Percentiles rank a stretch among this genome's conserved stretches.
These are phyloP conservation scores for Mucor plumbeus DNA, from an alignment of 371 early-diverging fungal genomes.

Conservation along the genomic window DNA sequence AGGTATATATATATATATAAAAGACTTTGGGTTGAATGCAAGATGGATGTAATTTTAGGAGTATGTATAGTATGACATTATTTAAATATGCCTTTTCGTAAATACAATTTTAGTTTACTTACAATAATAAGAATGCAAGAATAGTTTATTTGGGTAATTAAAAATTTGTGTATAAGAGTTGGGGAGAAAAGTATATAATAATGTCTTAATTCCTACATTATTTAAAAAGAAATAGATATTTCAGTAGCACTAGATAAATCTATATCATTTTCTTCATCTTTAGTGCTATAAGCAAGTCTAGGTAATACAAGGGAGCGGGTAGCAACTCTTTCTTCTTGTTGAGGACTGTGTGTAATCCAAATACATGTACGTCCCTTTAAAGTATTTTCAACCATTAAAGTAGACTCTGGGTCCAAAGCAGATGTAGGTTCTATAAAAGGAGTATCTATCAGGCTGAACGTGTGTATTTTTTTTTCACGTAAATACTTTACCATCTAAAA, in stretches of 20 bases:
- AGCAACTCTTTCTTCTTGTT: constrained; percentile 79
- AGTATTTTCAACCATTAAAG: constrained; percentile 75
- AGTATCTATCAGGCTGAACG: not conserved
- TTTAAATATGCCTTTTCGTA: not conserved
- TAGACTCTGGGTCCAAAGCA: constrained; percentile 80
- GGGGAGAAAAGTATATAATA: not conserved
- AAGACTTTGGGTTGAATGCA: not conserved
- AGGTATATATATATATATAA: not conserved
- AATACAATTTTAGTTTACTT: too few relatives aligned
- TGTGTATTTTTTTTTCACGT: not conserved
- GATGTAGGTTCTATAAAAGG: constrained; percentile 77
- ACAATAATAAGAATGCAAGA: too few relatives aligned
- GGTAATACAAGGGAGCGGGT: constrained; percentile 30
- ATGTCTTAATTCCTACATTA: not conserved
- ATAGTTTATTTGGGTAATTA: too few relatives aligned
- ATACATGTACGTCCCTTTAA: constrained; percentile 67
- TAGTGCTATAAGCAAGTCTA: constrained; percentile 14
- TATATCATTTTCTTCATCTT: constrained; percentile 14
- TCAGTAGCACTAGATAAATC: constrained; percentile 13
- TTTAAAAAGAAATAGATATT: constrained; percentile 8
- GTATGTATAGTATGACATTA: not conserved
- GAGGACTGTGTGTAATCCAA: constrained; percentile 83
- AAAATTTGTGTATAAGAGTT: not conserved
- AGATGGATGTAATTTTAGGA: not conserved
- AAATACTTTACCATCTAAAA: constrained; percentile 74